Base-by-base conservation (phyloP, 345 rosid species). In the Gossypium thurberi region DNA sequence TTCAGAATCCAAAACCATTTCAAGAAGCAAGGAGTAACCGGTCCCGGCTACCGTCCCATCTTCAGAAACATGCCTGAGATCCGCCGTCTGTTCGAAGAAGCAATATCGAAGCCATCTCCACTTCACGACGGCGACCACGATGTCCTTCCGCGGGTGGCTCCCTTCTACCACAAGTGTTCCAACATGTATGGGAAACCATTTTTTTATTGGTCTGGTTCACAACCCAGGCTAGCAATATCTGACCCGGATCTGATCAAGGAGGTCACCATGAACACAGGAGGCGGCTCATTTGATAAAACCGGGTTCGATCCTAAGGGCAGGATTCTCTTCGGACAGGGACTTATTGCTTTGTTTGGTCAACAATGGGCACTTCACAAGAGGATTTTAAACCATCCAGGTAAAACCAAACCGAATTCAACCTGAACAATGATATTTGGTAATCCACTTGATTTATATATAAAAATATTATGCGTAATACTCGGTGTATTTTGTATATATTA, bases 201-300 rank as follows among this genome's bases (percentile, higher is more conserved):
- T 67, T 77, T 93, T 20, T 91, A 81, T 79, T 92, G 97, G 97
- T 89, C 88, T 33, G 97, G 98, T 61, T 73, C 82, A 37, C 78
- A 50, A 69, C 91, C 97, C 12, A 86, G 89, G 75, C 77, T 94
- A 62, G 91, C 86, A 2, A 51, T 84, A 6, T 81, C 87, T 50
- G 92, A 94, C 74, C 91, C 79, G 74, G 85, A 61, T 10, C 71
- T 89, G 80, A 87, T 94, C 47, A 87, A 88, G 78, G 91, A 89
- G 74, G 81, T 86, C 47, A 73, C 88, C 18, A 59, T 80, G 81
- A 82, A 77, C 28, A 77, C 84, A 0, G 55, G 20, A 2, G 75
- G 74, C 46, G 85, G 88, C 15, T 80, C 82, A 18, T 86, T 81
- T 55, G 85, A 73, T 44, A 84, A 77, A 72, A 14, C 79, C 15